Base-by-base conservation (phyloP, 2,329 filamentous ascomycete genomes). In the Penicillium sp. region DNA sequence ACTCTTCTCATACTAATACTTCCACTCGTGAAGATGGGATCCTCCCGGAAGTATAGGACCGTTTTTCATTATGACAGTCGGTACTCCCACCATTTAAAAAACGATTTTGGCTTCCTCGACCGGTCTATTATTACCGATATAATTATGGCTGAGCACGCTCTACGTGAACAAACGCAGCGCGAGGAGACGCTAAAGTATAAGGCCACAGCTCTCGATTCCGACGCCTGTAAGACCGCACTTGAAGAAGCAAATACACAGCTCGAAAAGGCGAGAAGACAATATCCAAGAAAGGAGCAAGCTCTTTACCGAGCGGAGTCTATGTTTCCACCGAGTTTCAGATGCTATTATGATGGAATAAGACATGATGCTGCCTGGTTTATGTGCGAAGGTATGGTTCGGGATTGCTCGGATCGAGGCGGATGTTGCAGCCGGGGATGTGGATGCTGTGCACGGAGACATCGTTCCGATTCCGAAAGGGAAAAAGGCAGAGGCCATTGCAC, bases 401-500 rank as follows among this genome's bases (percentile, higher is more conserved):
- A 59, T 16, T 61, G 53, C 24, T 45, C 35, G 1, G 44, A 35
- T 47, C 54, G 44, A 35, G 53, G 42, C 13, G 59, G 56, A 37
- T 61, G 58, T 49, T 60, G 56, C 24, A 50, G 56, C 35, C 53
- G 56, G 22, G 45, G 9, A 22, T 60, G 56, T 50, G 55, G 53
- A 38, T 60, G 58, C 34, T 60, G 53, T 38, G 43, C 16, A 14
- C 20, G 11, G 47, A 53, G 53, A 9, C 22, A 50, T 54, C 44
- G 43, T 24, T 24, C 22, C 4, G 4, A 24, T 11, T 53, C 45
- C 32, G 24, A 32, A 37, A 13, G 20, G 20, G 13, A 53, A 16
- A 58, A 50, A n/a, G 58, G 53, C 26, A 24, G n/a, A 9, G 58
- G 58, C n/a, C 56, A 60, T 50, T 58, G 58, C 16, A 60, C 58